Evolutionary conservation across 2,329 filamentous ascomycete species (phyloP).

Genomic region (Aspergillus spinulosporus): DNA sequence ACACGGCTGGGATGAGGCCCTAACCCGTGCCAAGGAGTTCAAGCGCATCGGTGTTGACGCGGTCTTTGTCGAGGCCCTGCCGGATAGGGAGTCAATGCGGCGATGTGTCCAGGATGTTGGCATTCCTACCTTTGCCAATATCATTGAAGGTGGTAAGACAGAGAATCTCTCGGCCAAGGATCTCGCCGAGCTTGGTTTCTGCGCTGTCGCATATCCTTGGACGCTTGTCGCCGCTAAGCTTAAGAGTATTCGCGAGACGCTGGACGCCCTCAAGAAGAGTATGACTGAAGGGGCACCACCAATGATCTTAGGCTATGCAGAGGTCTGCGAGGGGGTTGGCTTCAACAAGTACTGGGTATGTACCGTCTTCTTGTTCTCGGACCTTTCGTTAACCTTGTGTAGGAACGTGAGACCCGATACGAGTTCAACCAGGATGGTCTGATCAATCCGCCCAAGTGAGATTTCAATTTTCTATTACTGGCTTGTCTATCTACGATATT

Average conservation of each 20-base stretch:
- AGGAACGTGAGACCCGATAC: conserved; percentile 27
- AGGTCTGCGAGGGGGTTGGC: conserved; percentile 50
- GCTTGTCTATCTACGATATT: neutral
- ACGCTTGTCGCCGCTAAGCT: conserved; percentile 48
- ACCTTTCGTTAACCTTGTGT: neutral
- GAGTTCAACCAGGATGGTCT: conserved; percentile 22
- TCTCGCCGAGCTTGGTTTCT: conserved; percentile 42
- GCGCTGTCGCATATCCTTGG: conserved; percentile 48
- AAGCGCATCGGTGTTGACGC: conserved; percentile 47
- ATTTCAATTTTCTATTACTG: too few species aligned
- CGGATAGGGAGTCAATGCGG: conserved; percentile 43
- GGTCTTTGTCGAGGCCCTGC: conserved; percentile 49
- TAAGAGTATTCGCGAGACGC: conserved; percentile 38
- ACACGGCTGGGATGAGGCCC: conserved; percentile 47
- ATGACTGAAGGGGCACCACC: conserved; percentile 47
- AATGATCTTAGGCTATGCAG: conserved; percentile 46
- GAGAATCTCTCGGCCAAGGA: conserved; percentile 44
- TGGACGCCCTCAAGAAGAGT: conserved; percentile 43
- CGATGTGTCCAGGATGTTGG: conserved; percentile 39
- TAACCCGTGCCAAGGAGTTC: conserved; percentile 45
- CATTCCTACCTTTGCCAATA: conserved; percentile 47
- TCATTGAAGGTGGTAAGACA: conserved; percentile 46
- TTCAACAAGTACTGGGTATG: conserved; percentile 46
- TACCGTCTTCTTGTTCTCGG: conserved; percentile 9
- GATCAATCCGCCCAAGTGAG: conserved; percentile 2